Evolutionary conservation across 495 filamentous ascomycete species (phyloP).

Genomic region (Haplographium delicatum): DNA sequence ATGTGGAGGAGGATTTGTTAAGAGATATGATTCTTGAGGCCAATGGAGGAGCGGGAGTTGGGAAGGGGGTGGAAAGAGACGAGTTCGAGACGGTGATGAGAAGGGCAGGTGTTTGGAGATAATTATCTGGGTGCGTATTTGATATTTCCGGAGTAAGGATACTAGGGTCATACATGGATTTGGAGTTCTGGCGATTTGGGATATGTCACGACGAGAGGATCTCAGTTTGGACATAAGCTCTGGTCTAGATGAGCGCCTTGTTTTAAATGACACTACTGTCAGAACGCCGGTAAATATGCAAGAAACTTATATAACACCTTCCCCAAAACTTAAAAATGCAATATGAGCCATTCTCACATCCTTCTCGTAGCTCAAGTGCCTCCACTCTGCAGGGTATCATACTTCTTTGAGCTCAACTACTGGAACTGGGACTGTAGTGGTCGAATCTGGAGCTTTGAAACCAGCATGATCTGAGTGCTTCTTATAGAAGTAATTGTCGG

Average conservation of each 20-base stretch:
- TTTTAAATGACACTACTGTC: neutral
- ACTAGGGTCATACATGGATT: neutral
- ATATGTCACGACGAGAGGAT: neutral
- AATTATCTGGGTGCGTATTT: neutral
- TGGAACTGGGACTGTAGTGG: constrained; percentile 8
- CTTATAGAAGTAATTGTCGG: constrained; percentile 65
- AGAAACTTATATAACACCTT: constrained; percentile 14
- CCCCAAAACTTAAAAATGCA: constrained; percentile 7
- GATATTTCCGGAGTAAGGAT: neutral
- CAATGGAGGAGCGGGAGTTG: constrained; percentile 70
- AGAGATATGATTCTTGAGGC: constrained; percentile 92
- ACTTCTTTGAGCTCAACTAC: constrained; percentile 13
- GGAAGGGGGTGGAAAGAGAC: constrained; percentile 63
- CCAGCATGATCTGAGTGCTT: constrained; percentile 52
- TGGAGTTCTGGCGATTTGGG: neutral
- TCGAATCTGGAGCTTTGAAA: constrained; percentile 41
- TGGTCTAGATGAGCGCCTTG: neutral
- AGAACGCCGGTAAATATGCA: constrained; percentile 20
- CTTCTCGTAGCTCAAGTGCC: neutral
- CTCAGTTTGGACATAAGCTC: neutral
- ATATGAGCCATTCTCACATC: constrained; percentile 3
- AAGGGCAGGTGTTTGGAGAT: constrained; percentile 64
- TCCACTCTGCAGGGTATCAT: constrained; percentile 13
- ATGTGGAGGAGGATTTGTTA: constrained; percentile 73
- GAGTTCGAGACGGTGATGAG: constrained; percentile 86